These are phyloP conservation scores for Sarcocystis neurona DNA, from an alignment of 169 alveolate genomes.

Conservation along the genomic window DNA sequence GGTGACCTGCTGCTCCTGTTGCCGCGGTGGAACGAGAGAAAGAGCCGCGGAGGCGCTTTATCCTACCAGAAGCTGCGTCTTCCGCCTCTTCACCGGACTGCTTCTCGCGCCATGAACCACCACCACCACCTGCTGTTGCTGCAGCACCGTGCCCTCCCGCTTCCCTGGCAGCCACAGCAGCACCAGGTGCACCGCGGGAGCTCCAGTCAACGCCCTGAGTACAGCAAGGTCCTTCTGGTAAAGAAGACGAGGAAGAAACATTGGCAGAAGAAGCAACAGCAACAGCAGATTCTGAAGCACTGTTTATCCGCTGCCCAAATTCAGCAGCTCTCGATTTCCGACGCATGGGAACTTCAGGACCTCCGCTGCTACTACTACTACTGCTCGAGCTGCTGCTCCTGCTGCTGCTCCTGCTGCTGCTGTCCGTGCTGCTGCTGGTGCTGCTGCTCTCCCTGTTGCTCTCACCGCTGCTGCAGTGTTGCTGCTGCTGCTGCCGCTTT, in stretches of 20 bases:
- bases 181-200: background rate
- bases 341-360: background rate
- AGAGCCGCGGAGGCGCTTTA: conserved; percentile 23
- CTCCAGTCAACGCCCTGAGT: too few relatives aligned
- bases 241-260: too few relatives aligned
- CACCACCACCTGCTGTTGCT: background rate
- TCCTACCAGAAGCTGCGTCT: too few relatives aligned
- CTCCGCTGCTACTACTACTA: background rate
- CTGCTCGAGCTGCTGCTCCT: background rate
- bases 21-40: conserved; percentile 38
- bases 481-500: conserved; percentile 21
- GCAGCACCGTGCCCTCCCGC: conserved; percentile 10
- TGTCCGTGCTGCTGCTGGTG: background rate
- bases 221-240: too few relatives aligned
- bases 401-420: conserved; percentile 42
- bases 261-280: too few relatives aligned
- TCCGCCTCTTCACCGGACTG: too few relatives aligned
- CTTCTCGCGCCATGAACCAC: too few relatives aligned
- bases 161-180: background rate
- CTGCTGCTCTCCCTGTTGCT: background rate
- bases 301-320: too few relatives aligned
- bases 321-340: background rate
- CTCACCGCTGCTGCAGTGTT: conserved; percentile 35
- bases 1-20: too few relatives aligned
- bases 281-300: too few relatives aligned